phyloP scores from a whole-genome alignment of 768 basidiomycete species.

The Saitozyma podzolica region DNA sequence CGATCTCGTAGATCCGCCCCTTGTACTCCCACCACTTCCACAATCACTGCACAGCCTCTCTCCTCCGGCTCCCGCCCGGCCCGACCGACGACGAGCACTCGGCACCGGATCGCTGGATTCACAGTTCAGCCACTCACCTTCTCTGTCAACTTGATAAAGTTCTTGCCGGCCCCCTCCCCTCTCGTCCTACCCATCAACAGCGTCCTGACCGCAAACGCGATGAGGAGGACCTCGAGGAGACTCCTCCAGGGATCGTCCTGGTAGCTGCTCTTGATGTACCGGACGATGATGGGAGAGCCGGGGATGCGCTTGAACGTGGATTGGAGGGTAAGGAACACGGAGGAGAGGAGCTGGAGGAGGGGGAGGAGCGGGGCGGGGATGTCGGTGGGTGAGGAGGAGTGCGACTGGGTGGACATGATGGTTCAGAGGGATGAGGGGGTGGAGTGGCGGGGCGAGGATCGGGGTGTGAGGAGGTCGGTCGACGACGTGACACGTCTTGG shows the following conservation, averaged over 20 bases:
- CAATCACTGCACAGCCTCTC: too few relatives aligned
- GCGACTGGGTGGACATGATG: neutral
- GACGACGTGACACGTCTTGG: too few relatives aligned
- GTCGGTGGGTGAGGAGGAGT: constrained; percentile 16
- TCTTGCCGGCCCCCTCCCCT: constrained; percentile 76
- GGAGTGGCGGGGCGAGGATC: too few relatives aligned
- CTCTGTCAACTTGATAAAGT: constrained; percentile 86
- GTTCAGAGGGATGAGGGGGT: neutral
- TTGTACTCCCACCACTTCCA: too few relatives aligned
- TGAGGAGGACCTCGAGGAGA: constrained; percentile 80
- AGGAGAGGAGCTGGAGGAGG: constrained; percentile 67
- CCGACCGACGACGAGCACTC: neutral
- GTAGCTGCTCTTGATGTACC: constrained; percentile 92
- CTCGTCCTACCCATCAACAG: constrained; percentile 86
- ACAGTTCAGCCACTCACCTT: constrained; percentile 62
- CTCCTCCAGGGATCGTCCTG: constrained; percentile 88
- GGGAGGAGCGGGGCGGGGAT: constrained; percentile 52
- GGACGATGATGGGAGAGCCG: constrained; percentile 57
- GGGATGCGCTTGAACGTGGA: constrained; percentile 60
- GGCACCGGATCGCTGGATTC: neutral
- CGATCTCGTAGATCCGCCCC: too few relatives aligned
- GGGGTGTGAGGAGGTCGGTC: too few relatives aligned
- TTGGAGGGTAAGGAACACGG: constrained; percentile 63
- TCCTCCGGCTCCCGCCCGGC: too few relatives aligned
- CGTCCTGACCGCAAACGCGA: constrained; percentile 84